phyloP scores from a whole-genome alignment of 139 green algal genomes.

The Volvox reticuliferus region DNA sequence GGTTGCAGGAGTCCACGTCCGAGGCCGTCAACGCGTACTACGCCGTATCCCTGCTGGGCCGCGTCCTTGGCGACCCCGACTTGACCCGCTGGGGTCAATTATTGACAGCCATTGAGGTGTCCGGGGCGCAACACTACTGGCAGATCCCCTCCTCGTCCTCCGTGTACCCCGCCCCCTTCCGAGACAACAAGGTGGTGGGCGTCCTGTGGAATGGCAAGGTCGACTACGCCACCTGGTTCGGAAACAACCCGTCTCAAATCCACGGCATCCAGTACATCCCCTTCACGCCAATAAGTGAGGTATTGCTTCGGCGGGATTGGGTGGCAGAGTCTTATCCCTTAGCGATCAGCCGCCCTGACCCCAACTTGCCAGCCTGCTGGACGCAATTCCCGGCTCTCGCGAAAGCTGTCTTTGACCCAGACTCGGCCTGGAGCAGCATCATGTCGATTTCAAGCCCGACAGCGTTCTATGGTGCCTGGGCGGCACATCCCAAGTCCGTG shows the following conservation, averaged over 20 bases:
- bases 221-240: constrained; percentile 64
- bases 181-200: constrained; percentile 51
- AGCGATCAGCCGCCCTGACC: not conserved
- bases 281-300: constrained; percentile 32
- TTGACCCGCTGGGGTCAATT: constrained; percentile 52
- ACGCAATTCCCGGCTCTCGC: not conserved
- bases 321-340: not conserved
- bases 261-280: constrained; percentile 66
- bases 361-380: not conserved
- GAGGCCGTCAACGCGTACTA: constrained; percentile 69
- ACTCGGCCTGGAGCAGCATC: not conserved
- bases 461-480: constrained; percentile 9
- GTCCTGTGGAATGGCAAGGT: constrained; percentile 66
- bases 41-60: constrained; percentile 55
- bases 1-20: constrained; percentile 58
- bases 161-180: constrained; percentile 53
- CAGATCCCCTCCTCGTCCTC: constrained; percentile 43
- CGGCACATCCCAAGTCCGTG: constrained; percentile 15
- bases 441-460: not conserved
- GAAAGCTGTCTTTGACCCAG: not conserved
- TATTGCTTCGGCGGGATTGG: not conserved
- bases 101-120: constrained; percentile 52
- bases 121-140: constrained; percentile 52
- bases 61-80: constrained; percentile 38
- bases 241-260: constrained; percentile 50